A percentile compares a stretch with the other conserved stretches of the same genome.
Conservation (phyloP, 192 early-diverging fungal species). For the Dimargaris verticillata region DNA sequence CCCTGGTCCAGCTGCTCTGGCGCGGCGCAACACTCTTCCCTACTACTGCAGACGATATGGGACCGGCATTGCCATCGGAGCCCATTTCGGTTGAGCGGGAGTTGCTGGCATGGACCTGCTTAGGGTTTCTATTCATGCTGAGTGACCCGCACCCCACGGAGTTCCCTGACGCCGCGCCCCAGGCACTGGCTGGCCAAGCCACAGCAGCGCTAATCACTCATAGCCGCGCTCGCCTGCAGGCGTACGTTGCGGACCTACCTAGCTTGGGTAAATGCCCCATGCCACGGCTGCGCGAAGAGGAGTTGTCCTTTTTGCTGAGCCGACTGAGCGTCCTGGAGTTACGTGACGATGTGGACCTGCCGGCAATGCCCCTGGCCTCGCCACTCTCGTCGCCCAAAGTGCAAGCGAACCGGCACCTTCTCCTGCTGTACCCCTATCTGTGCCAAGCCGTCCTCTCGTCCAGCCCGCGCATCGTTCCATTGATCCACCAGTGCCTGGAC, state of each 20-base stretch:
- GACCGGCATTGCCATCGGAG: no score
- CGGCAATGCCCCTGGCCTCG: neutral
- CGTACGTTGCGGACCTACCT: neutral
- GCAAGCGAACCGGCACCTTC: neutral
- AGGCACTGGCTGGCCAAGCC: neutral
- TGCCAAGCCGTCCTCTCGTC: neutral
- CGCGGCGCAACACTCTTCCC: no score
- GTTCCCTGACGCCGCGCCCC: neutral
- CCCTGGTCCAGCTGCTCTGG: no score
- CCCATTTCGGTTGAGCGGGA: neutral
- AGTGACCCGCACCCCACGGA: neutral
- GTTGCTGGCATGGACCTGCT: constrained; percentile 1
- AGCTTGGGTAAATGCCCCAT: neutral
- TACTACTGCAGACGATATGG: no score
- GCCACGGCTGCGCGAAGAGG: constrained; percentile 7
- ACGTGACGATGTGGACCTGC: neutral
- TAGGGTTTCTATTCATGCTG: constrained; percentile 1
- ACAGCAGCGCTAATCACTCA: neutral
- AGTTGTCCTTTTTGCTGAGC: neutral
- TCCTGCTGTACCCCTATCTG: constrained; percentile 5
- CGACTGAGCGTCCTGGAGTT: neutral
- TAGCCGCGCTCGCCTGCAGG: neutral
- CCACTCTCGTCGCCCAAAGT: no score
- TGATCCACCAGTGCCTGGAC: neutral
- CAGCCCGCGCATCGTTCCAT: neutral